Base-by-base conservation (phyloP, 1,284 basidiomycete species). In the Ustilago shanxiensis region DNA sequence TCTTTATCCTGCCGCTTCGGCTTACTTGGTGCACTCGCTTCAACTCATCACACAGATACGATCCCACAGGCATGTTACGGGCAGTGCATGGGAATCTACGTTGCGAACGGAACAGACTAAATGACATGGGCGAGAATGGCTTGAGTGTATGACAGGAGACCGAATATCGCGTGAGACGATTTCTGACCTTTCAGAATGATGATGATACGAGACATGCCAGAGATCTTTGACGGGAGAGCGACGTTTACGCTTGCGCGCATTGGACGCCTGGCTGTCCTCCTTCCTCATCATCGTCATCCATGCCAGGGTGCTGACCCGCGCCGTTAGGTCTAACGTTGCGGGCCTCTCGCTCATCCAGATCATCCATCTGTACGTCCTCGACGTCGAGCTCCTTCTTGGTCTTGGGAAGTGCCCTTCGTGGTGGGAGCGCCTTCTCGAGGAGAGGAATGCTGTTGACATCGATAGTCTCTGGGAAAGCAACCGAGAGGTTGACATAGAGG, bases 401-500 rank as follows among this genome's bases (percentile, higher is more conserved):
- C 82, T 90, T 61, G 75, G 91, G 90, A 44, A 94, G 76, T 13
- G 91, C 89, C 61, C 88, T 89, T 62, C 97, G 92, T 16, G 93
- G 89, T 18, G 95, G 94, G 1, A 99, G 90, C 13, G 94, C 95
- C 67, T 90, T 87, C 87, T 99, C 96, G 71, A 99, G 91, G 20
- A 92, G 87, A 24, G 90, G 89, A 81, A 95, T 92, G 53, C 89
- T 88, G 41, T 89, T 88, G 33, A 91, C 88, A 68, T 93, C 90
- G 86, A 99, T 91, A 59, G 88, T 85, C 37, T 95, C 93, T 65
- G 97, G 97, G 91, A 99, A 99, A 72, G 89, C 90, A 85, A 99
- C 93, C 79, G 89, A 90, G 80, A 99, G 88, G 84, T 92, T 93
- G 87, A 99, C 90, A 86, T 92, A 95, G 76, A 99, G 89, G 87